Evolutionary conservation across 2,329 filamentous ascomycete species (phyloP).

Genomic region (Xylaria arbuscula): DNA sequence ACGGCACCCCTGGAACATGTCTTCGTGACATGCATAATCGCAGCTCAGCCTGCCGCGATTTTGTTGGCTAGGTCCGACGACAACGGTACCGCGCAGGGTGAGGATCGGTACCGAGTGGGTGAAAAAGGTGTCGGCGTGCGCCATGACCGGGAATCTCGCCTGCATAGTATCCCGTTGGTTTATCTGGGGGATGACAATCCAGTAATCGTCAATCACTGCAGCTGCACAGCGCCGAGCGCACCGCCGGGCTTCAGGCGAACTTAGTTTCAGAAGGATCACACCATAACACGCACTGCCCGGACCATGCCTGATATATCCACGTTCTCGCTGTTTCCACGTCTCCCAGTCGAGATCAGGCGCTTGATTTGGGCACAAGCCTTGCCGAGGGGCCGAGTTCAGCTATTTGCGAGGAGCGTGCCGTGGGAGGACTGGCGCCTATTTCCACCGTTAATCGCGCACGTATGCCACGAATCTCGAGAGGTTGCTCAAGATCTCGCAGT

Average conservation of each 20-base stretch:
- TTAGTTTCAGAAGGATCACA: slow-evolving; percentile 7
- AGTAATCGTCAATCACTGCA: slow-evolving; percentile 15
- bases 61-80: slow-evolving; percentile 23
- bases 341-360: slow-evolving; percentile 47
- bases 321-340: slow-evolving; percentile 44
- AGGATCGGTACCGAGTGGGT: slow-evolving; percentile 16
- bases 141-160: slow-evolving; percentile 26
- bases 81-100: slow-evolving; percentile 20
- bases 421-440: slow-evolving; percentile 47
- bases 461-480: slow-evolving; percentile 44
- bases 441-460: slow-evolving; percentile 43
- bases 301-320: slow-evolving; percentile 41
- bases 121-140: slow-evolving; percentile 20
- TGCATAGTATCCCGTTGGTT: slow-evolving; percentile 29
- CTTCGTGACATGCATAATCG: slow-evolving; percentile 22
- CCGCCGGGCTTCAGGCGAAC: slow-evolving; percentile 6
- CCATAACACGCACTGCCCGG: slow-evolving; percentile 9
- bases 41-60: slow-evolving; percentile 19
- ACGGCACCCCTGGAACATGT: background rate
- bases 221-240: slow-evolving; percentile 1
- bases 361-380: slow-evolving; percentile 45
- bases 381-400: slow-evolving; percentile 45
- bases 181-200: slow-evolving; percentile 20
- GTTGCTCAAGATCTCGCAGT: slow-evolving; percentile 41
- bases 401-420: slow-evolving; percentile 46